Evolutionary conservation across 2,329 filamentous ascomycete species (phyloP).

Genomic region (Colletotrichum graminicola): DNA sequence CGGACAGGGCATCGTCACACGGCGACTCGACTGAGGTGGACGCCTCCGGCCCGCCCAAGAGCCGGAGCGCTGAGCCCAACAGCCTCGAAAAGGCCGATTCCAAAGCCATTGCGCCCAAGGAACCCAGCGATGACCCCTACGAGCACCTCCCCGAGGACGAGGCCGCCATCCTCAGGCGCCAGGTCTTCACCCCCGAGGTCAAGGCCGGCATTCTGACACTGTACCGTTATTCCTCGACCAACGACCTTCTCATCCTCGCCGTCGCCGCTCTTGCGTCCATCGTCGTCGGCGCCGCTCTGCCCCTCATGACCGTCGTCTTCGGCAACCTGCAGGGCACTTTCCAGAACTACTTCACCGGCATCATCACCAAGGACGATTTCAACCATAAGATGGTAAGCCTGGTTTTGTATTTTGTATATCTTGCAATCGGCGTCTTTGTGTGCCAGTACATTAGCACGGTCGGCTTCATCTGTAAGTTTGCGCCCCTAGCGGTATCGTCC

Average conservation of each 20-base stretch:
- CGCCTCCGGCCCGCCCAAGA: slow-evolving; percentile 31
- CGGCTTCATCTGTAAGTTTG: slow-evolving; percentile 78
- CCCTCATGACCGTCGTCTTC: slow-evolving; percentile 86
- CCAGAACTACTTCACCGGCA: slow-evolving; percentile 68
- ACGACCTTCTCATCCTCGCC: slow-evolving; percentile 73
- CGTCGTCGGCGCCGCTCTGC: slow-evolving; percentile 79
- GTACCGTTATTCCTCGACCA: slow-evolving; percentile 77
- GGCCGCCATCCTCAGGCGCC: slow-evolving; percentile 74
- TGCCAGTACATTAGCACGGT: slow-evolving; percentile 84
- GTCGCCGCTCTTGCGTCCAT: slow-evolving; percentile 75
- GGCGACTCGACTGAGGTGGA: slow-evolving; percentile 50
- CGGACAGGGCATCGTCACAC: slow-evolving; percentile 52
- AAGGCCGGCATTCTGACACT: slow-evolving; percentile 74
- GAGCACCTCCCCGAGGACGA: slow-evolving; percentile 74
- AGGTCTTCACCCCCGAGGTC: slow-evolving; percentile 74
- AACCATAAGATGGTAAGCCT: slow-evolving; percentile 69
- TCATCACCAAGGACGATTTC: slow-evolving; percentile 67
- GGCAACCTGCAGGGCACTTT: slow-evolving; percentile 81
- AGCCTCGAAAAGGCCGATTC: slow-evolving; percentile 59
- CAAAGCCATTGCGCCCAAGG: slow-evolving; percentile 51
- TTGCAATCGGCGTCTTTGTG: slow-evolving; percentile 84
- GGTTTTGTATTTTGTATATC: slow-evolving; percentile 87
- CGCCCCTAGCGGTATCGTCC: not conserved
- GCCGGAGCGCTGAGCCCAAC: slow-evolving; percentile 43
- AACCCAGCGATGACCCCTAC: slow-evolving; percentile 66